Base-by-base conservation (phyloP, 768 basidiomycete genomes). In the Suillus clintonianus region DNA sequence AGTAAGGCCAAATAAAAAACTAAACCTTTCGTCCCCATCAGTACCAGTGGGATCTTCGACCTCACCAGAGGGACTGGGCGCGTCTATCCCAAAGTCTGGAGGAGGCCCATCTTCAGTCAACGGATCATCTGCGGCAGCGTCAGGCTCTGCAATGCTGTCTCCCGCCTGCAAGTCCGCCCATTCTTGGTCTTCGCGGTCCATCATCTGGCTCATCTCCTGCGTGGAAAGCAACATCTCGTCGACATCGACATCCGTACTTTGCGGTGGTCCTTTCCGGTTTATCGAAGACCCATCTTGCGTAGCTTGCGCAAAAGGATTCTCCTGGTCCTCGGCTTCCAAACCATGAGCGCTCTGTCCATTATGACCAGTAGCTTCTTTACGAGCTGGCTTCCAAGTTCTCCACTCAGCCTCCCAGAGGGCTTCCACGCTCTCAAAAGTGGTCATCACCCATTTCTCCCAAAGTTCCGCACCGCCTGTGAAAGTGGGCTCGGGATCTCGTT, bases 381-480 rank as follows among this genome's bases (percentile, higher is more conserved):
- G 57, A 17, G 43, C 60, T 24, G 89, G 86, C 70, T 74, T 85
- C 89, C 90, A 90, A 11, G 78, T 79, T 71, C 77, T 86, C 73
- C 81, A 84, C 60, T 80, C 67, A 41, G 82, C 76, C 51, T 91
- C 88, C 95, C 95, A 97, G 11, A 95, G 81, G 1, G 88, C 90
- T 76, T 96, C 91, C 30, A 92, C 81, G 68, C 95, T 96, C 77
- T 97, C 90, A 70, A 97, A 98, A 0, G 91, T 86, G 8, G 94
- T 91, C 88, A 92, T 90, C 34, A 92, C 86, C 82, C 85, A 89
- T 65, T 79, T 79, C 69, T 90, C 88, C 93, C 92, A 95, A 19
- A 76, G 71, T 34, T 65, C 68, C 34, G 64, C 72, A 27, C 54
- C 61, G 50, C 72, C 66, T 4, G 71, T 67, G 41, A 71, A 67